Evolutionary conservation across 352 stramenopile genomes (phyloP), one percentile per base, ranked within the genome.

Genomic region (Thalassiosira hispida): DNA sequence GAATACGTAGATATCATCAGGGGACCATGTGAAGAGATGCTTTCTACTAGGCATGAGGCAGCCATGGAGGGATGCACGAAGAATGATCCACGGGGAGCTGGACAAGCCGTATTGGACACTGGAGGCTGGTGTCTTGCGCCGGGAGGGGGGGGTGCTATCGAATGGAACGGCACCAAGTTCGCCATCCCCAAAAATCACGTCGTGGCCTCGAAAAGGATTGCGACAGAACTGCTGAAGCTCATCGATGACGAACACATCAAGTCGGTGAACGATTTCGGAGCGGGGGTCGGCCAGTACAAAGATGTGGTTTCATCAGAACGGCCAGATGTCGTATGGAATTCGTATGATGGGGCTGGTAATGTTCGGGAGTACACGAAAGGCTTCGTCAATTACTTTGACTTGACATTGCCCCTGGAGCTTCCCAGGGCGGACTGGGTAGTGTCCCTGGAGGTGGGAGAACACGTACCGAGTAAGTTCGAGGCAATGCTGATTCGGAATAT

Each of bases 371-470:
- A 70, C 25, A 77, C 49, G 46, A 33, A 53, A 51, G 68, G 68
- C 14, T 63, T 77, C 52, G n/a, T 77, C 6, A 52, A 70, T 29
- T 70, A 42, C n/a, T 56, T 53, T 70, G 68, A 77, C 40, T 59
- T 77, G 9, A 77, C 55, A 27, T 29, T 53, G 40, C 40, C 46
- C 16, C 47, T 70, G 12, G 51, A 64, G 16, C 20, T 63, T 47
- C 68, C 56, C 46, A 55, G 47, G 22, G 47, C 55, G 38, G 68
- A 77, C 23, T 77, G 68, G 68, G 68, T 70, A 16, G 27, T 77
- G 27, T 70, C 42, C 29, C 18, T 77, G n/a, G 56, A 77, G 31
- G 68, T 77, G 31, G 68, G 68, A 16, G 68, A 77, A 63, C 55
- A 61, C 33, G 42, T 77, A 20, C 46, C 68, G 44, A 57, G 27